A percentile compares a stretch with the other conserved stretches of the same genome.
Conservation (phyloP, 1,284 basidiomycete species). For the Tetrapyrgos nigripes region DNA sequence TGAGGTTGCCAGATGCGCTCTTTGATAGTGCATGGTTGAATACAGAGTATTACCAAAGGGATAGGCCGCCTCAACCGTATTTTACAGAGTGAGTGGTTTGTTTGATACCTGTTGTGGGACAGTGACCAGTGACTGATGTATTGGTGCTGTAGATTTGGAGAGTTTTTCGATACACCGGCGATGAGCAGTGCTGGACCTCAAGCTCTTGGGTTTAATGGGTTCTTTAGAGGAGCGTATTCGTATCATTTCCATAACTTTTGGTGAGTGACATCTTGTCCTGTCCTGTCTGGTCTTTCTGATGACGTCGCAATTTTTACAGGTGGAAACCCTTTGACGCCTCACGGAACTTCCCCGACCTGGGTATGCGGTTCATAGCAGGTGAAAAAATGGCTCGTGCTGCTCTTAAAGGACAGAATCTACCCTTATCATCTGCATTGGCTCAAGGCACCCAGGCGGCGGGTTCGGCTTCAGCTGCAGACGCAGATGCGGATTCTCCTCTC, state of each 20-base stretch:
- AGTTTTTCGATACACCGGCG: constrained; percentile 77
- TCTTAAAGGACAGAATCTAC: constrained; percentile 29
- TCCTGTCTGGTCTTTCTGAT: neutral
- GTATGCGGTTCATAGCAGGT: constrained; percentile 64
- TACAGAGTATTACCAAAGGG: constrained; percentile 78
- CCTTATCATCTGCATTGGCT: constrained; percentile 5
- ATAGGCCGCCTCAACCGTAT: constrained; percentile 81
- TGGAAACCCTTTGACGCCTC: constrained; percentile 80
- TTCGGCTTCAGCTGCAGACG: constrained; percentile 9
- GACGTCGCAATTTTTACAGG: constrained; percentile 42
- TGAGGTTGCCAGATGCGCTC: constrained; percentile 76
- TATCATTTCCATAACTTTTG: constrained; percentile 87
- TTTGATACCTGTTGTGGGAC: constrained; percentile 2
- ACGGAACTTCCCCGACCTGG: constrained; percentile 80
- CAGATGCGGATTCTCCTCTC: constrained; percentile 5
- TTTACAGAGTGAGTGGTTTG: constrained; percentile 64
- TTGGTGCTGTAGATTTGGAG: constrained; percentile 62
- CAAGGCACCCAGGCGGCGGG: constrained; percentile 12
- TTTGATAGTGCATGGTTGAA: constrained; percentile 86
- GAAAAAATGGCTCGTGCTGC: constrained; percentile 55
- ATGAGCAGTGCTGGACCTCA: constrained; percentile 70
- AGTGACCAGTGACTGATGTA: neutral
- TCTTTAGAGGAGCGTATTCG: constrained; percentile 83
- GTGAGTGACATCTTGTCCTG: no score
- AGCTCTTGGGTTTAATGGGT: constrained; percentile 78